phyloP scores from a whole-genome alignment of 2,329 filamentous ascomycete species.

The Dothiorella sarmentorum region DNA sequence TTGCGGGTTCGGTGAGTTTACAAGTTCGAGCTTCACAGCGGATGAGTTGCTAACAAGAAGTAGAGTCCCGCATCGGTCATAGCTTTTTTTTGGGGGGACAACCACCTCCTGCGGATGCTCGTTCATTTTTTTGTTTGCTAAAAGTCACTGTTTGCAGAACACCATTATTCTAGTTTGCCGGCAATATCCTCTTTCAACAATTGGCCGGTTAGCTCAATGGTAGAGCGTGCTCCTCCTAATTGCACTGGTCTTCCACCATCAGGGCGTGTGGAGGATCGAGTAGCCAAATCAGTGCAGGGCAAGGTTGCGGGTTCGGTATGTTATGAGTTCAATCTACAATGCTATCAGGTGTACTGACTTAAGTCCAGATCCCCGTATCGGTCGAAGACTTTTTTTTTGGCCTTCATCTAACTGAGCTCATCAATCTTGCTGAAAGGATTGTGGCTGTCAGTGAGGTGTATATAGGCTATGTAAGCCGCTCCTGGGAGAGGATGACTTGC shows the following conservation, averaged over 20 bases:
- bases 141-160: background rate
- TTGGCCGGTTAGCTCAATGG: constrained; percentile 8
- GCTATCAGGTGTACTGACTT: background rate
- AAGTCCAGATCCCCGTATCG: background rate
- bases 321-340: too few relatives aligned
- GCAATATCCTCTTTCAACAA: background rate
- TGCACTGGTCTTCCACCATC: too few relatives aligned
- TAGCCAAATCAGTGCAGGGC: too few relatives aligned
- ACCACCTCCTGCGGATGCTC: background rate
- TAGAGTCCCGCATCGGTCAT: background rate
- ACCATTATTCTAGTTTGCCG: background rate
- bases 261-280: too few relatives aligned
- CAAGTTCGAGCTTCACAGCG: background rate
- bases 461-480: too few relatives aligned
- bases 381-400: background rate
- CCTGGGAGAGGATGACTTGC: too few relatives aligned
- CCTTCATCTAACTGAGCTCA: too few relatives aligned
- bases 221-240: constrained; percentile 6
- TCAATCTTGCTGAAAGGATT: too few relatives aligned
- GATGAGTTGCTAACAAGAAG: background rate
- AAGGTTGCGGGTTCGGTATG: constrained; percentile 8
- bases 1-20: background rate
- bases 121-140: background rate
- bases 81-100: background rate
- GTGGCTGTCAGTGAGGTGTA: too few relatives aligned